Base-by-base conservation (phyloP, 805 yeast genomes). In the Tetrapisispora fleetii region DNA sequence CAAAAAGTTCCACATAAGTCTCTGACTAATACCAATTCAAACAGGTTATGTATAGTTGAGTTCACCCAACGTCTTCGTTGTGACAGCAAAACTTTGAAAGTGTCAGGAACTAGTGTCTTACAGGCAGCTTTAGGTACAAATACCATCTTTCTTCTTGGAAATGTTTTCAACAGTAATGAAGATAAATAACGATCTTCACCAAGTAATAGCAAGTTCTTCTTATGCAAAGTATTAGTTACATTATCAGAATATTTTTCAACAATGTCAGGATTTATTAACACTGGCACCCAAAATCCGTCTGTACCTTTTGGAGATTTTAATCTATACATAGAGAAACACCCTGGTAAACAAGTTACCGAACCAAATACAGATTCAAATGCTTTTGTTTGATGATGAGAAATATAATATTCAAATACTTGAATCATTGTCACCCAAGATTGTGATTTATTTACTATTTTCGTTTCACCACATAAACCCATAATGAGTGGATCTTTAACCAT, bases 1-100 rank as follows among this genome's bases (percentile, higher is more conserved):
- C 96, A 87, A 63, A 89, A 89, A 0, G 95, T 87, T 55, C 97
- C 97, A 74, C 97, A 89, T 54, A 89, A 73, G 64, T 90, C 96
- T 47, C 80, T 80, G 18, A 88, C 90, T 52, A 86, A 68, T 2
- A 83, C 85, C 59, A 89, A 77, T 65, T 89, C 97, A 80, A 90
- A 76, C 67, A 89, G 76, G 60, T 89, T 89, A 67, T 89, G 97
- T 35, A 89, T 90, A 0, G 97, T 90, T 4, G 96, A 88, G 66
- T 89, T 89, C 57, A 89, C 90, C 97, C 97, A 89, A 64, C 97
- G 85, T 69, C 97, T 85, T 63, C 97, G 81, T 65, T 89, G 97
- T 1, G 96, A 89, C 42, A 89, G 71, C 53, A 89, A 72, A 43
- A 89, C 93, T 54, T 68, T 74, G 63, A 89, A 89, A 46, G 75